A percentile compares a stretch with the other conserved stretches of the same genome.
Conservation (phyloP, 139 green algal genomes). For the Ettlia oleoabundans region DNA sequence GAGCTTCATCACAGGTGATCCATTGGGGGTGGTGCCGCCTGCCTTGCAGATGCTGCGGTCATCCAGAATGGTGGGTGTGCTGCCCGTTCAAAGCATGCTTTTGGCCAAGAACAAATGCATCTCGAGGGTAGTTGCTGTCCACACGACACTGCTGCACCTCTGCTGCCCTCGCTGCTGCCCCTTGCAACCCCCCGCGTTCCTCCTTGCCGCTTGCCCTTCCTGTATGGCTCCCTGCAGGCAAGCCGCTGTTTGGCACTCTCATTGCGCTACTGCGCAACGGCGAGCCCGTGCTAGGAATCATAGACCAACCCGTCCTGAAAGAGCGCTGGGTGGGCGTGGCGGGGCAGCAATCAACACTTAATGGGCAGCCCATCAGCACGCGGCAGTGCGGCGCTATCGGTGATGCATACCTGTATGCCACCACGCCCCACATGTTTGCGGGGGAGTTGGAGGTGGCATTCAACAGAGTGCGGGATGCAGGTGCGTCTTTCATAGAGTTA, state of each 20-base stretch:
- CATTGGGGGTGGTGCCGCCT: no score
- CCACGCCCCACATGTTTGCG: constrained; percentile 95
- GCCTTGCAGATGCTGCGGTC: no score
- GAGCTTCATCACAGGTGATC: constrained; percentile 95
- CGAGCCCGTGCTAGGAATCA: constrained; percentile 90
- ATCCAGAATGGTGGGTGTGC: no score
- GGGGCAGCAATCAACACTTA: constrained; percentile 84
- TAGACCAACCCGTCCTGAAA: constrained; percentile 93
- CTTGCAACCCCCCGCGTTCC: no score
- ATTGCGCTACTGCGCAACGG: constrained; percentile 91
- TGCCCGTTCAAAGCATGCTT: no score
- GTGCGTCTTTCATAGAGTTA: neutral
- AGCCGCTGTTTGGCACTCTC: constrained; percentile 97
- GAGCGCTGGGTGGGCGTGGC: constrained; percentile 94
- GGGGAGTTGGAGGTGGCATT: constrained; percentile 67
- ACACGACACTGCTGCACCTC: no score
- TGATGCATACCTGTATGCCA: constrained; percentile 83
- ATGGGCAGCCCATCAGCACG: constrained; percentile 73
- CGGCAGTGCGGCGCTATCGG: constrained; percentile 50
- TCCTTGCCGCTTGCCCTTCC: neutral
- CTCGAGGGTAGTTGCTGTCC: no score
- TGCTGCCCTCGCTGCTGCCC: neutral
- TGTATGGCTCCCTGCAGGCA: constrained; percentile 81
- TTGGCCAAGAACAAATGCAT: no score
- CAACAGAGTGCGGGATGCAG: constrained; percentile 70